Conservation (phyloP, 768 basidiomycete genomes). For the Lentinula sp. region DNA sequence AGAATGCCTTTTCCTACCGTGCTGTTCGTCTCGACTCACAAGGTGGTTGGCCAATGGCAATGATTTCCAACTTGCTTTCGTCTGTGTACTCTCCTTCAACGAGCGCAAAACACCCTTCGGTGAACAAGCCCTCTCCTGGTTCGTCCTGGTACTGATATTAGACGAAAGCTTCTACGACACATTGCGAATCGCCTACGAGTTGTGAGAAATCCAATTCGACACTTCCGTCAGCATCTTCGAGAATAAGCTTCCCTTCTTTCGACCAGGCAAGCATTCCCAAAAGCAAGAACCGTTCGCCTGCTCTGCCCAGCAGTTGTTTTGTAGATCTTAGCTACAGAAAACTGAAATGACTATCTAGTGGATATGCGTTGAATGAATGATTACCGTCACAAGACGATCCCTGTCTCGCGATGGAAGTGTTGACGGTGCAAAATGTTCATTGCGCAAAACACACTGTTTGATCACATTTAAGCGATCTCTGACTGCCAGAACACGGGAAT, state of each 20-base stretch:
- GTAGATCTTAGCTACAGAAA: conserved; percentile 77
- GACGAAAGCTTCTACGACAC: not conserved
- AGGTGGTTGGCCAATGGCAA: conserved; percentile 96
- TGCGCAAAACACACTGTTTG: conserved; percentile 87
- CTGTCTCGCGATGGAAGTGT: conserved; percentile 87
- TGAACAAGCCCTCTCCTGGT: conserved; percentile 93
- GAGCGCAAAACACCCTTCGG: conserved; percentile 92
- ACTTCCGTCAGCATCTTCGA: conserved; percentile 90
- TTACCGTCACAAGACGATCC: conserved; percentile 81
- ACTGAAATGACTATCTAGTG: not conserved
- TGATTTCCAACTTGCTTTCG: conserved; percentile 80
- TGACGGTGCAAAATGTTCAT: conserved; percentile 97
- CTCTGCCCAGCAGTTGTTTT: conserved; percentile 89
- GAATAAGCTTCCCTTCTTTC: conserved; percentile 84
- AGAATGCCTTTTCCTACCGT: conserved; percentile 40
- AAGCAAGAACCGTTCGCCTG: conserved; percentile 85
- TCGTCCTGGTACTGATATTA: conserved; percentile 46
- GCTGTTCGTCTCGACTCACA: conserved; percentile 86
- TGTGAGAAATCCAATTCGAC: conserved; percentile 87
- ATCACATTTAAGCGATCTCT: conserved; percentile 88
- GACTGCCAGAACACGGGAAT: conserved; percentile 71
- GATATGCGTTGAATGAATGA: conserved; percentile 13
- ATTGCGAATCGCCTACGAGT: conserved; percentile 47
- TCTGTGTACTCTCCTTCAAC: conserved; percentile 97
- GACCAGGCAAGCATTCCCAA: conserved; percentile 89